phyloP scores from a whole-genome alignment of 2,329 filamentous ascomycete species.

The Boeremia lycopersici region DNA sequence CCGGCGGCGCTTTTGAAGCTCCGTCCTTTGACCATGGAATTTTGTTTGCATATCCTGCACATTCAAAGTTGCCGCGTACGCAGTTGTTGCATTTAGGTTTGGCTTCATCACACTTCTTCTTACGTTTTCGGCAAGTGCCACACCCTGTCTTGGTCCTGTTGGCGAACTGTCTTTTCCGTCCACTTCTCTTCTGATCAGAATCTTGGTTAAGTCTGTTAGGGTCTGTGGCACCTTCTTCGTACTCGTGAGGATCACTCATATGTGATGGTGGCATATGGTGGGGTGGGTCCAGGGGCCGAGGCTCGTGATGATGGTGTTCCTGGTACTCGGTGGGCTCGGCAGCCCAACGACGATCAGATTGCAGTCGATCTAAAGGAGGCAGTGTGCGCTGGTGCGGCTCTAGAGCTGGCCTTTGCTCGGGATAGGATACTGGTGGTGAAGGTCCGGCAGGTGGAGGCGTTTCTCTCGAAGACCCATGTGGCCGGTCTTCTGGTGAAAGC shows the following conservation, averaged over 20 bases:
- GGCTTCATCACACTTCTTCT: slow-evolving; percentile 97
- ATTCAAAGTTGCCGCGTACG: slow-evolving; percentile 85
- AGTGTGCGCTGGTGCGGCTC: slow-evolving; percentile 24
- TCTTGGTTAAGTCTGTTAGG: slow-evolving; percentile 52
- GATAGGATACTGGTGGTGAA: slow-evolving; percentile 8
- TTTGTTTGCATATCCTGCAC: slow-evolving; percentile 85
- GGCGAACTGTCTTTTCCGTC: slow-evolving; percentile 71
- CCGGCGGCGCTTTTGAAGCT: slow-evolving; percentile 62
- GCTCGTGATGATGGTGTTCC: slow-evolving; percentile 30
- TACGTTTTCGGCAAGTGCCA: slow-evolving; percentile 85
- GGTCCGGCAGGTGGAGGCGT: slow-evolving; percentile 6
- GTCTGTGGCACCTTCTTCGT: slow-evolving; percentile 45
- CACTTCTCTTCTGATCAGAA: slow-evolving; percentile 51
- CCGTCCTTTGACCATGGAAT: slow-evolving; percentile 80
- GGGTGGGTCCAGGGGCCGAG: slow-evolving; percentile 27
- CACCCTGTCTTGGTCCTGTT: slow-evolving; percentile 96
- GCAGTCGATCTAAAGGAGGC: slow-evolving; percentile 36
- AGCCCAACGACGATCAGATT: slow-evolving; percentile 38
- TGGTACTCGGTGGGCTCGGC: slow-evolving; percentile 37
- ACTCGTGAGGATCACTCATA: slow-evolving; percentile 20
- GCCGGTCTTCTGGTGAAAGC: slow-evolving; percentile 20
- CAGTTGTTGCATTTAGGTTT: slow-evolving; percentile 97
- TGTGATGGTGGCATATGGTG: slow-evolving; percentile 16
- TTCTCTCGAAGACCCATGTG: slow-evolving; percentile 7
- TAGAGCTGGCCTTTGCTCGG: slow-evolving; percentile 7